These are phyloP conservation scores for Populus deltoides DNA, from an alignment of 345 rosid genomes.

Conservation along the genomic window DNA sequence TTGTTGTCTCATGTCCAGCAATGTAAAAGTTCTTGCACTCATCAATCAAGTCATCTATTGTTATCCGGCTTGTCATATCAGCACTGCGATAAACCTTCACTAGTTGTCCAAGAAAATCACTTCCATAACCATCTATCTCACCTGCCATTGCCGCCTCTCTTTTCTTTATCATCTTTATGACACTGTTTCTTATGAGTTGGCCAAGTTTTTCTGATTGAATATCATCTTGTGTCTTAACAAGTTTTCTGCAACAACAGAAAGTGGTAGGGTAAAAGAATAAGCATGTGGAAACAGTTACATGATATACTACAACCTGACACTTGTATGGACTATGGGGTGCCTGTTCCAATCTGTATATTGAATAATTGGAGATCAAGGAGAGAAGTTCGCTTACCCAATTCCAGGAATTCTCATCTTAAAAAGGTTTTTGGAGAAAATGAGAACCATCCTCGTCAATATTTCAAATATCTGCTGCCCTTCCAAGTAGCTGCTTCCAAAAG, in stretches of 20 bases:
- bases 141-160: slow-evolving; percentile 9
- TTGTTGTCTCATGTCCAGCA: slow-evolving; percentile 32
- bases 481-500: slow-evolving; percentile 48
- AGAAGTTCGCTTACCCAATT: too few relatives aligned
- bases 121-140: slow-evolving; percentile 9
- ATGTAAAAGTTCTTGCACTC: slow-evolving; percentile 42
- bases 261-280: too few relatives aligned
- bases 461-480: slow-evolving; percentile 37
- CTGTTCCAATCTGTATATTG: slow-evolving; percentile 7
- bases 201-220: slow-evolving; percentile 9
- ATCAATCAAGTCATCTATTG: slow-evolving; percentile 32
- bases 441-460: slow-evolving; percentile 21
- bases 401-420: slow-evolving; percentile 6
- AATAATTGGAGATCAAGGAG: slow-evolving; percentile 22
- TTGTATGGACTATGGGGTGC: too few relatives aligned
- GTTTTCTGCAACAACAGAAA: neutral
- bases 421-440: slow-evolving; percentile 15
- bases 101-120: slow-evolving; percentile 35
- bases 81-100: slow-evolving; percentile 16
- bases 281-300: too few relatives aligned
- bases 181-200: neutral
- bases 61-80: slow-evolving; percentile 21
- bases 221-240: slow-evolving; percentile 12
- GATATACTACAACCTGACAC: too few relatives aligned
- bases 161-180: slow-evolving; percentile 13